These are phyloP conservation scores for Stevia rebaudiana DNA, from an alignment of 140 eudicot genomes.

Conservation along the genomic window DNA sequence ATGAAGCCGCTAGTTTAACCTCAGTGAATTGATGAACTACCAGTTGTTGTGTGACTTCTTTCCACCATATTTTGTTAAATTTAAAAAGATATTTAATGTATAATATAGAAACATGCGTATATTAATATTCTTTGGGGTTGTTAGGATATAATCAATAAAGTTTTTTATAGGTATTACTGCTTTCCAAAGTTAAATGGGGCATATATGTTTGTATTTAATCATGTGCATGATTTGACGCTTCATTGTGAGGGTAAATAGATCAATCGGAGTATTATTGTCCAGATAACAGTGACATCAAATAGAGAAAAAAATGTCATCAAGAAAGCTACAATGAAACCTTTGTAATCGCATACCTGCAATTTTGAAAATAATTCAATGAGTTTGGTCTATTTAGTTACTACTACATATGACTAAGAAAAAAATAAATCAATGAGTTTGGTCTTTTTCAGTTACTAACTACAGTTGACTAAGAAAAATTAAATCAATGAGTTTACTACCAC, in stretches of 20 bases:
- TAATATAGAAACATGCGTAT: background rate
- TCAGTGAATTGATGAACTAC: constrained; percentile 40
- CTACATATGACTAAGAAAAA: too few species aligned
- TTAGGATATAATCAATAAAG: background rate
- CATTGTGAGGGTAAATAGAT: constrained; percentile 49
- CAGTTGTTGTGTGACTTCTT: constrained; percentile 42
- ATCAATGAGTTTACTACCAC: too few species aligned
- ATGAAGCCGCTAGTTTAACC: constrained; percentile 16
- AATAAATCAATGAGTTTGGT: too few species aligned
- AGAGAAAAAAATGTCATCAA: constrained; percentile 49
- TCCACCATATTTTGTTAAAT: constrained; percentile 43
- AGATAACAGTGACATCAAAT: constrained; percentile 55
- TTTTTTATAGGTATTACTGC: constrained; percentile 34
- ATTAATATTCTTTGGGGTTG: background rate
- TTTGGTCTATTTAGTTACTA: too few species aligned
- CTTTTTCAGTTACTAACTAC: too few species aligned
- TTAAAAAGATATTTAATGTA: background rate
- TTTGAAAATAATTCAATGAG: too few species aligned
- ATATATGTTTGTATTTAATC: constrained; percentile 52
- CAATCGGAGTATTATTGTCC: constrained; percentile 50
- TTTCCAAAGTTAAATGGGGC: constrained; percentile 46
- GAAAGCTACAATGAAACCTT: constrained; percentile 54
- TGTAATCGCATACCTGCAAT: constrained; percentile 55
- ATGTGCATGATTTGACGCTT: constrained; percentile 65
- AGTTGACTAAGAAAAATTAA: too few species aligned